These are phyloP conservation scores for Chamaenerion angustifolium DNA, from an alignment of 345 rosid species.

Conservation along the genomic window DNA sequence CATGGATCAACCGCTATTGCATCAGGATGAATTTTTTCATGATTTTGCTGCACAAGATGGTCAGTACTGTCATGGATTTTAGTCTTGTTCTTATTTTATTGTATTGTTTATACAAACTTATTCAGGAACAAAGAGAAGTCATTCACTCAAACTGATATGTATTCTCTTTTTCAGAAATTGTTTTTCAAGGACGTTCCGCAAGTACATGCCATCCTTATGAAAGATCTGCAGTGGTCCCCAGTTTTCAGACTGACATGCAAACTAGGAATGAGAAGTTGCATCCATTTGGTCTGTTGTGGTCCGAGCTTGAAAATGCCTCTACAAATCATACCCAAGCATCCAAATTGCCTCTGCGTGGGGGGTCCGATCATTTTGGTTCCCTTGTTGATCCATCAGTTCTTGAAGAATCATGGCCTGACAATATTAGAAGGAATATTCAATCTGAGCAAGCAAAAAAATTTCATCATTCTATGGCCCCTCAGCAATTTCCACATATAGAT, in stretches of 20 bases:
- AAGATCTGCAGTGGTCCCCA: no score
- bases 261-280: slow-evolving; percentile 35
- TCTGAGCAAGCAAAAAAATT: slow-evolving; percentile 19
- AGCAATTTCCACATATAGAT: slow-evolving; percentile 19
- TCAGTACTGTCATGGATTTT: background rate
- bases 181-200: no score
- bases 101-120: background rate
- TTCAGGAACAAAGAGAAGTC: background rate
- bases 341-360: slow-evolving; percentile 21
- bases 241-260: slow-evolving; percentile 7
- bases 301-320: slow-evolving; percentile 44
- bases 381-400: slow-evolving; percentile 23
- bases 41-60: slow-evolving; percentile 42
- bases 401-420: slow-evolving; percentile 33
- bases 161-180: slow-evolving; percentile 25
- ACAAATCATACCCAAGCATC: slow-evolving; percentile 20
- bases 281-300: slow-evolving; percentile 50
- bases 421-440: slow-evolving; percentile 21
- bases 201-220: no score
- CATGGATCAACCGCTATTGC: slow-evolving; percentile 19
- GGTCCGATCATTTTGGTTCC: slow-evolving; percentile 18
- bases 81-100: background rate
- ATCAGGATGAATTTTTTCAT: slow-evolving; percentile 25
- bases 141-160: background rate
- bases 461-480: slow-evolving; percentile 30